A percentile compares a stretch with the other conserved stretches of the same genome.
These are phyloP conservation scores for Mycena chlorophos DNA, from an alignment of 768 basidiomycete species.

Conservation along the genomic window DNA sequence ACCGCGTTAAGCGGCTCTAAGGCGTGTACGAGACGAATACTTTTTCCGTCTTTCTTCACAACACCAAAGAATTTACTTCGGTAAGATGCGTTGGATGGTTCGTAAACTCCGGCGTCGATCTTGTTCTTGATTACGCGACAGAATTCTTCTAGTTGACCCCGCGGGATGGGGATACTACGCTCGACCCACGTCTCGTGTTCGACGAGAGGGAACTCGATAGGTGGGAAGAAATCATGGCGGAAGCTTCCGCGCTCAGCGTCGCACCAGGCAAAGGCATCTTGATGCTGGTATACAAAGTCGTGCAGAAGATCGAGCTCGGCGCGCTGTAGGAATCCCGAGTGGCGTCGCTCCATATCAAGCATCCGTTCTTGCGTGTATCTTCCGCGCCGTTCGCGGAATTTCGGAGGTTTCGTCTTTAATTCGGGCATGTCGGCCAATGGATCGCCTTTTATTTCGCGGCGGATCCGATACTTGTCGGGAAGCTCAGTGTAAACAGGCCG, in stretches of 20 bases:
- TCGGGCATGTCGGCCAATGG: slow-evolving; percentile 21
- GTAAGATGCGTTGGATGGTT: slow-evolving; percentile 22
- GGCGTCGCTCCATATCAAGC: slow-evolving; percentile 16
- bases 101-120: slow-evolving; percentile 16
- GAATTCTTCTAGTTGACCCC: slow-evolving; percentile 18
- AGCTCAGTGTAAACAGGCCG: slow-evolving; percentile 20
- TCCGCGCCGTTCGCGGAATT: slow-evolving; percentile 16
- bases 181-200: slow-evolving; percentile 26
- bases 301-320: slow-evolving; percentile 29
- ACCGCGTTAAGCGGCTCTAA: slow-evolving; percentile 22
- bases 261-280: slow-evolving; percentile 12
- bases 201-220: slow-evolving; percentile 24
- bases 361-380: slow-evolving; percentile 23
- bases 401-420: slow-evolving; percentile 18
- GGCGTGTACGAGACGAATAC: slow-evolving; percentile 16
- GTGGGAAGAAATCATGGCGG: slow-evolving; percentile 4
- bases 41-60: slow-evolving; percentile 8
- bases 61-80: slow-evolving; percentile 35
- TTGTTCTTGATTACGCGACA: slow-evolving; percentile 19
- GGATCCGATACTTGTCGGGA: slow-evolving; percentile 22
- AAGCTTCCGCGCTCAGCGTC: slow-evolving; percentile 5
- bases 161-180: slow-evolving; percentile 19
- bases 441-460: slow-evolving; percentile 23
- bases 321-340: slow-evolving; percentile 25
- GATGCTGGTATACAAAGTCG: slow-evolving; percentile 24